Conservation (phyloP, 176 grass and related monocot genomes). For the Thinopyrum elongatum region DNA sequence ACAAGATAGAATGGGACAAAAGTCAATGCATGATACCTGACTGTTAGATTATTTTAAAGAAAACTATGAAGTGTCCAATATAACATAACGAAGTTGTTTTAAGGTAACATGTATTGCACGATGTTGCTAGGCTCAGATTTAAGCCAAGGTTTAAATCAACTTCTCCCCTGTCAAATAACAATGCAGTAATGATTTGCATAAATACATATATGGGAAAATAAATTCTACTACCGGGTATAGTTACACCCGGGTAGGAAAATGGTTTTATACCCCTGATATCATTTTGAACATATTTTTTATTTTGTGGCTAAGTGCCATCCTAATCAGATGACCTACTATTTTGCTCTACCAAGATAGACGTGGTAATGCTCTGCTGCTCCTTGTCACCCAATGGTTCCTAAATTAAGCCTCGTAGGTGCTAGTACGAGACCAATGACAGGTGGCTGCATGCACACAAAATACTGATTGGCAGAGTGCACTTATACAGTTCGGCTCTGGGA, state of each 20-base stretch:
- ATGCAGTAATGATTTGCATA: background rate
- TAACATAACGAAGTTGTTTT: background rate
- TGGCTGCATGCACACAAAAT: background rate
- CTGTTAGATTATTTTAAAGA: background rate
- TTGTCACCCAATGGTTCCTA: background rate
- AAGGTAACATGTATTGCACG: background rate
- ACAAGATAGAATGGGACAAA: constrained; percentile 15
- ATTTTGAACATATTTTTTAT: background rate
- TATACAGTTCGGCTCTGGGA: background rate
- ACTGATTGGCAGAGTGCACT: background rate
- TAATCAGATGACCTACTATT: background rate
- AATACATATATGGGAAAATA: background rate
- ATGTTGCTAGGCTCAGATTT: background rate
- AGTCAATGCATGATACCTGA: background rate
- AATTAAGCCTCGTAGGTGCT: background rate
- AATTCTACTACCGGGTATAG: background rate
- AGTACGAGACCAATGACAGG: background rate
- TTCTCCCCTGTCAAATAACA: background rate
- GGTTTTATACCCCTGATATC: background rate
- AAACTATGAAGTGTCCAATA: background rate
- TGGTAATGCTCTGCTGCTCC: background rate
- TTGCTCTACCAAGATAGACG: background rate
- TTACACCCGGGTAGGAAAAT: background rate
- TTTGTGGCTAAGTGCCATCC: background rate
- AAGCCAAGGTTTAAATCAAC: background rate